A percentile compares a stretch with the other conserved stretches of the same genome.
phyloP scores from a whole-genome alignment of 192 early-diverging fungal genomes.

The Backusella luteola region DNA sequence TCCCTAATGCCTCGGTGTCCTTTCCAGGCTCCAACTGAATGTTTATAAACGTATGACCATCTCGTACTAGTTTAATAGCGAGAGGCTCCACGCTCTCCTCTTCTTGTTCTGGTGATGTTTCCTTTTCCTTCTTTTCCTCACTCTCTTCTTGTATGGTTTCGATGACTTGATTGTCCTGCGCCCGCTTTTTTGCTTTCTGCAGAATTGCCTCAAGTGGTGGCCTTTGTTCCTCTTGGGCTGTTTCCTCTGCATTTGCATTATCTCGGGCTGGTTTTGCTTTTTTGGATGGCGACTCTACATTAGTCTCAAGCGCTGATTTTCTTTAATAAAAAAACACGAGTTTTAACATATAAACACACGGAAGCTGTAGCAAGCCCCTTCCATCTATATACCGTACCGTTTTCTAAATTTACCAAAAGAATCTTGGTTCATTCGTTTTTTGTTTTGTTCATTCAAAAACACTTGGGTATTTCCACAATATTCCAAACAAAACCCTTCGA shows the following conservation, averaged over 20 bases:
- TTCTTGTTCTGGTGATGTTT: background rate
- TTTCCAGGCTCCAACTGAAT: constrained; percentile 1
- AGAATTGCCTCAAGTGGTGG: background rate
- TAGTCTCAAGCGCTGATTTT: background rate
- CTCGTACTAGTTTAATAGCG: background rate
- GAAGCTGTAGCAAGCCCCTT: background rate
- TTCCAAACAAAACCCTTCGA: constrained; percentile 9
- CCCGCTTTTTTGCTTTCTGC: background rate
- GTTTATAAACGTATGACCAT: background rate
- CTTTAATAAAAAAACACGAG: background rate
- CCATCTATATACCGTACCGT: background rate
- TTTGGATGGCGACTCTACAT: background rate
- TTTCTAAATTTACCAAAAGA: background rate
- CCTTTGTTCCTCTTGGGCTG: background rate
- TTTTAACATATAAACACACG: background rate
- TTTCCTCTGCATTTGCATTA: background rate
- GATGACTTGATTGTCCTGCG: background rate
- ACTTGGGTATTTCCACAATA: constrained; percentile 3
- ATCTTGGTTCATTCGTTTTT: background rate
- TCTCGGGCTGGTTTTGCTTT: background rate
- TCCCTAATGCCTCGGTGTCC: background rate
- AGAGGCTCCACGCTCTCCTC: background rate
- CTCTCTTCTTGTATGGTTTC: background rate
- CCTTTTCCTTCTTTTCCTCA: background rate
- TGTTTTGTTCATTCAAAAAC: constrained; percentile 5